Percentiles rank a stretch among this genome's conserved stretches.
phyloP scores from a whole-genome alignment of 2,329 filamentous ascomycete genomes.

The Aspergillus neoniger region DNA sequence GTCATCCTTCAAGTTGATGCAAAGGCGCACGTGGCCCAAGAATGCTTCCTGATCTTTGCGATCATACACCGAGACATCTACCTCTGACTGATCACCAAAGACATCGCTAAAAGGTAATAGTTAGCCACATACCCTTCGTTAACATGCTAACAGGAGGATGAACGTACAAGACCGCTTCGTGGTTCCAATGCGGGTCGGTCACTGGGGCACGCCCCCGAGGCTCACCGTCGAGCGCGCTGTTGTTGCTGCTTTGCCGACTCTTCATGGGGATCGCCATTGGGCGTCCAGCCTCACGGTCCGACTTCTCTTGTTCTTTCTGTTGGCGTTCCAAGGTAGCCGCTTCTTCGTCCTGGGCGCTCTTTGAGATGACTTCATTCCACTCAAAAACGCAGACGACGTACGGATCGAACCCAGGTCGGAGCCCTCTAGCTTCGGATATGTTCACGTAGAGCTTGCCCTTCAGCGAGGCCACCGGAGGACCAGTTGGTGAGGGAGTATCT shows the following conservation, averaged over 20 bases:
- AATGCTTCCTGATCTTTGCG: constrained; percentile 83
- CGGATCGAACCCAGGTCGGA: constrained; percentile 81
- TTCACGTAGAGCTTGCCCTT: constrained; percentile 89
- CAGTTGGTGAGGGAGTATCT: constrained; percentile 36
- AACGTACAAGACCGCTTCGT: constrained; percentile 89
- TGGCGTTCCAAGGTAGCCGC: constrained; percentile 63
- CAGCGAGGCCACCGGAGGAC: constrained; percentile 67
- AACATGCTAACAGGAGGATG: neutral
- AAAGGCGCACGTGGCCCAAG: constrained; percentile 83
- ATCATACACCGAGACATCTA: constrained; percentile 94
- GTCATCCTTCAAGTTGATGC: constrained; percentile 68
- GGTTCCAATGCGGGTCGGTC: constrained; percentile 91
- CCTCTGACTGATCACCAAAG: constrained; percentile 82
- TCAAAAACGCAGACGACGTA: constrained; percentile 98
- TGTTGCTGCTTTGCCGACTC: constrained; percentile 94
- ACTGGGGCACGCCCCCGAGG: constrained; percentile 63
- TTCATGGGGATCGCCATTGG: constrained; percentile 96
- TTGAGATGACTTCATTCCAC: constrained; percentile 92
- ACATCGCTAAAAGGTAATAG: constrained; percentile 68
- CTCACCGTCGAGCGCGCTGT: constrained; percentile 71
- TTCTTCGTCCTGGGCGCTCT: constrained; percentile 69
- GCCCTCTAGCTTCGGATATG: constrained; percentile 79
- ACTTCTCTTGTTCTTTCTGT: constrained; percentile 59
- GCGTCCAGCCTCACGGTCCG: constrained; percentile 77
- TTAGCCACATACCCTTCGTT: constrained; percentile 29